Evolutionary conservation across 1,284 basidiomycete genomes (phyloP).

Genomic region (Malassezia psittaci): DNA sequence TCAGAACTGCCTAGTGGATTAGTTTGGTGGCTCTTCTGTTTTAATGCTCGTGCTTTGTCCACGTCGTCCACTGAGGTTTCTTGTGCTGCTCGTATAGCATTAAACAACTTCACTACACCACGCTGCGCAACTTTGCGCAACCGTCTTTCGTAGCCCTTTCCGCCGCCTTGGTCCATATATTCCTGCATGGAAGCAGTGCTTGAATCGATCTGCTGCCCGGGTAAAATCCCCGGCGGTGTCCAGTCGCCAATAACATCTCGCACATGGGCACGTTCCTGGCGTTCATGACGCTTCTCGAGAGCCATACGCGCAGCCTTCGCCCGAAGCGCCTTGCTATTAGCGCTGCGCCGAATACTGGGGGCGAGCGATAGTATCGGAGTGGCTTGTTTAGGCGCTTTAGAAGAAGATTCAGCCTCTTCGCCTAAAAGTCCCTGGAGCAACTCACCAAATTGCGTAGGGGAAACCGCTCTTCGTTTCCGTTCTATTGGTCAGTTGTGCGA

Average conservation of each 20-base stretch:
- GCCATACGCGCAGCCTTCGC: constrained; percentile 40
- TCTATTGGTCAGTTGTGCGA: constrained; percentile 16
- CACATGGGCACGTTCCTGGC: constrained; percentile 37
- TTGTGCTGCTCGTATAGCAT: constrained; percentile 45
- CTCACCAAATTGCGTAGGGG: constrained; percentile 37
- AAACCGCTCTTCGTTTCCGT: constrained; percentile 39
- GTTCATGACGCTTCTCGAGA: constrained; percentile 29
- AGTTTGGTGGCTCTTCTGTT: constrained; percentile 20
- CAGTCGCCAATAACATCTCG: constrained; percentile 45
- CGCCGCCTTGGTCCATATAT: constrained; percentile 30
- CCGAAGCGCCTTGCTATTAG: constrained; percentile 29
- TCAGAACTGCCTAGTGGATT: constrained; percentile 22
- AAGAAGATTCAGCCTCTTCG: constrained; percentile 5
- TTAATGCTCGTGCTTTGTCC: constrained; percentile 23
- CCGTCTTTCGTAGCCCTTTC: constrained; percentile 35
- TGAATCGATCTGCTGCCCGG: background rate
- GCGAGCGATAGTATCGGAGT: constrained; percentile 39
- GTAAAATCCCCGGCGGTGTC: constrained; percentile 35
- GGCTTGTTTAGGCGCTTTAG: background rate
- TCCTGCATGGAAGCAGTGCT: constrained; percentile 6
- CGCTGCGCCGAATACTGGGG: constrained; percentile 34
- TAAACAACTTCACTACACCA: constrained; percentile 47
- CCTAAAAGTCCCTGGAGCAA: constrained; percentile 36
- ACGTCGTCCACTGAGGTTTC: constrained; percentile 34
- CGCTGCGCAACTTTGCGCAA: constrained; percentile 44